Conservation (phyloP, 2,329 filamentous ascomycete genomes). For the Neofusicoccum parvum region DNA sequence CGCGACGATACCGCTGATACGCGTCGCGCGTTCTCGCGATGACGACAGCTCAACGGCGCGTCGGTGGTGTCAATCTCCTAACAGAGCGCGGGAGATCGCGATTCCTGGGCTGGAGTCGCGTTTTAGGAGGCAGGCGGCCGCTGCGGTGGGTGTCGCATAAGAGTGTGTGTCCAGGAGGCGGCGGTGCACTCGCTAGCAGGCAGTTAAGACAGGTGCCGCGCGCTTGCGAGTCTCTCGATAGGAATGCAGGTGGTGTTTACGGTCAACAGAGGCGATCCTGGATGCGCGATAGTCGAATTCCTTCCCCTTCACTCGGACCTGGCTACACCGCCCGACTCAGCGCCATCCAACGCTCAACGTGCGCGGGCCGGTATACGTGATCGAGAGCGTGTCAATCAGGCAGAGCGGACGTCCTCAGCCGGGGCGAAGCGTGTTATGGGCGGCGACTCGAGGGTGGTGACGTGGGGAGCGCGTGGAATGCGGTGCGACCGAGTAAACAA, state of each 20-base stretch:
- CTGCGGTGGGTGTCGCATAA: constrained; percentile 16
- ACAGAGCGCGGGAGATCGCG: constrained; percentile 8
- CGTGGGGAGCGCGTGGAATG: constrained; percentile 21
- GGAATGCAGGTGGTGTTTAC: constrained; percentile 22
- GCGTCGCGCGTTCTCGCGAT: constrained; percentile 21
- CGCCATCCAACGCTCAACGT: constrained; percentile 19
- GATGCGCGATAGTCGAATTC: constrained; percentile 20
- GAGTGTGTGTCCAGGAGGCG: constrained; percentile 18
- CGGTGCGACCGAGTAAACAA: constrained; percentile 22
- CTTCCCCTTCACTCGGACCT: constrained; percentile 19
- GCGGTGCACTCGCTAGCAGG: constrained; percentile 15
- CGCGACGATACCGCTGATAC: constrained; percentile 13
- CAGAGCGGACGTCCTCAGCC: background rate
- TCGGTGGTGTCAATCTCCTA: constrained; percentile 6
- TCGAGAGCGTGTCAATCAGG: constrained; percentile 15
- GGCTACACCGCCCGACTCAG: constrained; percentile 21
- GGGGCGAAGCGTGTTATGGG: constrained; percentile 13
- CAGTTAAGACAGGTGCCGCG: constrained; percentile 20
- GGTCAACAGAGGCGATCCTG: constrained; percentile 16
- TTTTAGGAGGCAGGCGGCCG: background rate
- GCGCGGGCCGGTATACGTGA: constrained; percentile 12
- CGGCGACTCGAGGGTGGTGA: constrained; percentile 19
- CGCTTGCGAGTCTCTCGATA: constrained; percentile 18
- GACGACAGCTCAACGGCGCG: constrained; percentile 3
- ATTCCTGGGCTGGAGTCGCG: constrained; percentile 19